phyloP scores from a whole-genome alignment of 1,284 basidiomycete genomes.

The Sporisorium iseilematis-ciliati region DNA sequence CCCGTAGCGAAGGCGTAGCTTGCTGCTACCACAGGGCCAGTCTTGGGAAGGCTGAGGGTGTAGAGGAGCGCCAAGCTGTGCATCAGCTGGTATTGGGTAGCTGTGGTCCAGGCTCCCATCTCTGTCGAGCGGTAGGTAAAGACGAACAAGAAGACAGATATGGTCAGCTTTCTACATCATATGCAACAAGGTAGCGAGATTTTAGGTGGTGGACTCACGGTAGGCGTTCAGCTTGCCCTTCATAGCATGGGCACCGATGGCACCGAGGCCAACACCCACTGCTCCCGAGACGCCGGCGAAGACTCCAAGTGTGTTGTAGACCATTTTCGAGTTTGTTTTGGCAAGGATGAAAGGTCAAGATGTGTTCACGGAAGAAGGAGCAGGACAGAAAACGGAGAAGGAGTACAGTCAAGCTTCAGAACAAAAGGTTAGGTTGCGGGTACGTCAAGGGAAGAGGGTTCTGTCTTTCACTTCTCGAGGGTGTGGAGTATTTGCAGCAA shows the following conservation, averaged over 20 bases:
- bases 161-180: background rate
- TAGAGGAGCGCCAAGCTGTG: conserved; percentile 65
- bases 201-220: conserved; percentile 35
- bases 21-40: conserved; percentile 45
- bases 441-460: no score
- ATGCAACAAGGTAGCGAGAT: background rate
- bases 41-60: conserved; percentile 45
- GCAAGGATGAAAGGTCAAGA: background rate
- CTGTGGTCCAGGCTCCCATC: conserved; percentile 62
- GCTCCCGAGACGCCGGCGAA: conserved; percentile 60
- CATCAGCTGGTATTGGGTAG: conserved; percentile 64
- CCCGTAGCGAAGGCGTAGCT: conserved; percentile 61
- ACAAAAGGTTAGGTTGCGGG: background rate
- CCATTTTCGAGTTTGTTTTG: conserved; percentile 22
- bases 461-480: background rate
- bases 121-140: conserved; percentile 23
- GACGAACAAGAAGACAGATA: background rate
- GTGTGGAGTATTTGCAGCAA: no score
- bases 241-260: conserved; percentile 64
- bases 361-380: background rate
- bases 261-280: conserved; percentile 54
- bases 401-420: background rate
- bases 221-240: conserved; percentile 61
- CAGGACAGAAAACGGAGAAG: background rate
- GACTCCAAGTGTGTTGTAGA: conserved; percentile 43